These are phyloP conservation scores for Zygoascus hellenicus DNA, from an alignment of 1,139 yeast species.

Conservation along the genomic window DNA sequence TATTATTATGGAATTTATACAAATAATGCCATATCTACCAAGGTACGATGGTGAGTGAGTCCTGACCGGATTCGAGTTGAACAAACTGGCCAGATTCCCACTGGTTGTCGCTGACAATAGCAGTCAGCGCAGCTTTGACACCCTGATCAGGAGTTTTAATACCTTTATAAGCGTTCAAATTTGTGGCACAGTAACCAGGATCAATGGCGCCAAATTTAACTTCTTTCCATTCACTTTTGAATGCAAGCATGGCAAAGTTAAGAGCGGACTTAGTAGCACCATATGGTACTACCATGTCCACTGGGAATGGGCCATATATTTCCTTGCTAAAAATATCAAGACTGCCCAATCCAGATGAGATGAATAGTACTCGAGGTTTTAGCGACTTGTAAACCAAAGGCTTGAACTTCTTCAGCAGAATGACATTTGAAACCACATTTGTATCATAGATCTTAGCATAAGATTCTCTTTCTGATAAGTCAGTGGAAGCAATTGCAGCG, in stretches of 20 bases:
- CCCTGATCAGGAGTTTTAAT: constrained; percentile 6
- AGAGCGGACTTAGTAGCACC: constrained; percentile 5
- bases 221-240: not conserved
- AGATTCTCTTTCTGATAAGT: constrained; percentile 15
- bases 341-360: constrained; percentile 3
- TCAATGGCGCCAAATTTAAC: not conserved
- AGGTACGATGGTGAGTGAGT: too few species aligned
- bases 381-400: constrained; percentile 1
- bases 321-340: not conserved
- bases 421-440: constrained; percentile 16
- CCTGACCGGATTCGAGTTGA: too few species aligned
- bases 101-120: constrained; percentile 1
- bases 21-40: too few species aligned
- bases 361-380: not conserved
- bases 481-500: constrained; percentile 17
- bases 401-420: constrained; percentile 1
- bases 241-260: not conserved
- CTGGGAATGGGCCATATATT: too few species aligned
- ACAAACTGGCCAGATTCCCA: too few species aligned
- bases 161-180: constrained; percentile 4
- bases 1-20: too few species aligned
- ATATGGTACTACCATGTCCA: not conserved
- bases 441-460: constrained; percentile 18
- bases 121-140: constrained; percentile 4
- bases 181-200: constrained; percentile 10